Base-by-base conservation (phyloP, 2,329 filamentous ascomycete genomes). In the Penicillium occitanis region DNA sequence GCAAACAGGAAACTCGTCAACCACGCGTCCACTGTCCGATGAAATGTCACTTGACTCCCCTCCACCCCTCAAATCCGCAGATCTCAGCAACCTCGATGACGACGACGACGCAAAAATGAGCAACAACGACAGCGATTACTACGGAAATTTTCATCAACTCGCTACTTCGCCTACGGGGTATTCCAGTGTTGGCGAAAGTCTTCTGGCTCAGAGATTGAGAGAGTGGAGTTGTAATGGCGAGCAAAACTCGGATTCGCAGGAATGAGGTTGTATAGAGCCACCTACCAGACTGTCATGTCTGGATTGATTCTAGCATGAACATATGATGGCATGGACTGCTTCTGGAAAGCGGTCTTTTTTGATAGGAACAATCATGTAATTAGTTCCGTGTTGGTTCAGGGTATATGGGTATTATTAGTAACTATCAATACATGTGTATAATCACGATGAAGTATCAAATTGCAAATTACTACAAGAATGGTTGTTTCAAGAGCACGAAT, bases 191-290 rank as follows among this genome's bases (percentile, higher is more conserved):
- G 82, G 86, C 4, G 89, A 92, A 71, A 87, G 91, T 2, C 77
- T 95, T 17, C 79, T 95, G 17, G 91, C 91, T 11, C 87, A 87
- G 74, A 85, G 88, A 65, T 79, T 94, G 53, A 85, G 69, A 86
- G 87, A 5, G 78, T 91, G 5, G 90, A 87, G 44, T 79, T 84
- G 13, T 78, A 82, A 7, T 40, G 10, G 40, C 30, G 62, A 64
- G 17, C 51, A 58, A 13, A 40, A 2, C 11, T 44, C 57, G 13
- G 37, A 42, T 46, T 46, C 14, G 25, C 57, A 46, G 19, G 35
- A 44, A 30, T 44, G 22, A 60, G 25, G 17, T 22, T 46, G 22
- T 46, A 40, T 46, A 60, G 46, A 28, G 14, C 22, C 40, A 3
- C 37, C 5, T n/a, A 33, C 10, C 51, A 6, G n/a, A 13, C 22